Base-by-base conservation (phyloP, 176 grass and related monocot species). In the Tillandsia leiboldiana region DNA sequence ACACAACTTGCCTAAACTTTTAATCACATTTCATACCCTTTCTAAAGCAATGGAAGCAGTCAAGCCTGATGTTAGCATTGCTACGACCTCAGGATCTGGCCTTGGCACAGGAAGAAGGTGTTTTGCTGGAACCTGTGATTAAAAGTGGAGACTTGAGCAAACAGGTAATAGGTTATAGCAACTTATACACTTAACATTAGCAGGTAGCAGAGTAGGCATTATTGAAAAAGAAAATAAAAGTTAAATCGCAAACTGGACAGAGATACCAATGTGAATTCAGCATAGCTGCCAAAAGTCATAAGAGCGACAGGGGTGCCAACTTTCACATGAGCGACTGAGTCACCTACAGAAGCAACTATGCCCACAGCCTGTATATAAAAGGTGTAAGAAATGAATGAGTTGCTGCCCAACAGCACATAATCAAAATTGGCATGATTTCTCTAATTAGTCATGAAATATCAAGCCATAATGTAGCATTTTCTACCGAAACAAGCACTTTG, bases 11-110 rank as follows among this genome's bases (percentile, higher is more conserved):
- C 9, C 9, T 8, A 20, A 59, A 59, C 0, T 26, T 64, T 64
- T 61, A 50, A 27, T 53, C 23, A 73, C 11, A 62, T 27, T 63
- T 33, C 42, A 53, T 74, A 86, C 94, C 94, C 87, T 99, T 87
- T 99, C 94, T 80, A 99, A 80, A 86, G 82, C 75, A 90, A 99
- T 99, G 72, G 94, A 99, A 77, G 94, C 94, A 68, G 94, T 99
- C 77, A 99, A 73, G 75, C 94, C 94, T 77, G 89, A 99, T 62
- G 94, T 93, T 75, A 99, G 67, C 94, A 99, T 99, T 18, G 94
- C 94, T 11, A 99, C 89, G 62, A 99, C 94, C 82, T 99, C 94
- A 0, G 94, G 89, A 54, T 90, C 89, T 82, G 94, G 94, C 75
- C 80, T 87, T 72, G 89, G 89, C 48, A 99, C 89, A 15, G 94